phyloP scores from a whole-genome alignment of 768 basidiomycete species.

The Phylloporus sp. region DNA sequence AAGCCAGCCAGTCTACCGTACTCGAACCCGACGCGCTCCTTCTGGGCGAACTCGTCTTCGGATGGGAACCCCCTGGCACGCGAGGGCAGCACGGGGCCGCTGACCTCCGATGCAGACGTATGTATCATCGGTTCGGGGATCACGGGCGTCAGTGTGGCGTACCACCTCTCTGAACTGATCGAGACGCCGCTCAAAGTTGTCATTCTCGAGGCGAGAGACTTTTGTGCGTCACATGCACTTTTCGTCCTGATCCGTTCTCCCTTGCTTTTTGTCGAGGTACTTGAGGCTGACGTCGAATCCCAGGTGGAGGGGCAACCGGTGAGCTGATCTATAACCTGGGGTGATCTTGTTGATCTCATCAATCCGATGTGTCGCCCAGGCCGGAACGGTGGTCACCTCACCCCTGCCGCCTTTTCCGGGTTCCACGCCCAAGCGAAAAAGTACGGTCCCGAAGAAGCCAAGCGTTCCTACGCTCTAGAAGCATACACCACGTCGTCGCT shows the following conservation, averaged over 20 bases:
- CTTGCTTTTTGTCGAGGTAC: no score
- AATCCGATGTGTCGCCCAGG: constrained; percentile 48
- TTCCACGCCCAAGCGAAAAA: constrained; percentile 37
- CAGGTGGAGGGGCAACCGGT: constrained; percentile 79
- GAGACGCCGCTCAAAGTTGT: constrained; percentile 42
- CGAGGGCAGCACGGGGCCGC: constrained; percentile 56
- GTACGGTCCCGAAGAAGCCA: constrained; percentile 53
- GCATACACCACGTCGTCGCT: constrained; percentile 47
- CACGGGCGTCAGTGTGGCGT: constrained; percentile 70
- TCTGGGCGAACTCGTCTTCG: constrained; percentile 58
- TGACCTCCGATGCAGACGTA: constrained; percentile 62
- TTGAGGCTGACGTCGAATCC: no score
- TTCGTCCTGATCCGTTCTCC: not conserved
- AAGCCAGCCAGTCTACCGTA: constrained; percentile 43
- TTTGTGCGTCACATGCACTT: constrained; percentile 52
- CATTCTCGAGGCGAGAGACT: constrained; percentile 79
- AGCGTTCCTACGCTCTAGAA: constrained; percentile 52
- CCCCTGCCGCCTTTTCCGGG: constrained; percentile 41
- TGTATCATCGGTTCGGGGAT: constrained; percentile 80
- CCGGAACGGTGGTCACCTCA: constrained; percentile 76
- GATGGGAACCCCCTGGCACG: constrained; percentile 62
- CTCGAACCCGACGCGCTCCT: constrained; percentile 60
- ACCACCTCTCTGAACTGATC: constrained; percentile 51
- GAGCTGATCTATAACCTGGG: constrained; percentile 4
- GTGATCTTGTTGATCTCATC: not conserved